Base-by-base conservation (phyloP, 225 moss, liverwort and hornwort genomes). In the Pseudisothecium myosuroides region DNA sequence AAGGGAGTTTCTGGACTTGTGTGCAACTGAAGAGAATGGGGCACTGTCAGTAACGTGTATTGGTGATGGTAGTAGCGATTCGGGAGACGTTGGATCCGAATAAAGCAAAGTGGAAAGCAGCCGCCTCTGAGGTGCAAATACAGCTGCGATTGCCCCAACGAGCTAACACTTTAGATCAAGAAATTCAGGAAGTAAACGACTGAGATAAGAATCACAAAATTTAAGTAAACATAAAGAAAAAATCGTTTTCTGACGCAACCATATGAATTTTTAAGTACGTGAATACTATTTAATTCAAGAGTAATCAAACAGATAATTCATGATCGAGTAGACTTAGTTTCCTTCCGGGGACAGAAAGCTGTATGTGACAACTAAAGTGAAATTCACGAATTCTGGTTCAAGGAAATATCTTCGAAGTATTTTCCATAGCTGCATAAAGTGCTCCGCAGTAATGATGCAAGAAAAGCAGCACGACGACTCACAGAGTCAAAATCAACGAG, bases 61-160 rank as follows among this genome's bases (percentile, higher is more conserved):
- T 61, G 90, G 90, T 58, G 85, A 36, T 83, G 92, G 88, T 71
- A 82, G 55, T 54, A 80, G 78, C 83, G 92, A 88, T 52, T 90
- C 86, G 56, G 84, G 56, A 83, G 91, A 52, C 83, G 77, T 66
- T 87, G 89, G 85, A 78, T 87, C 83, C 74, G 83, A 68, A 85
- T 82, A 71, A 27, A 89, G 73, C 58, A 91, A 88, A 83, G 89
- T 89, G 80, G 89, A 77, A 83, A 93, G 89, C 82, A 93, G 82
- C 27, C 89, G 90, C 89, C 90, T 90, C 78, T 90, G 91, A 92
- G 90, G 92, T 76, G 87, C 73, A 87, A 90, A 87, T 71, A 79
- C 85, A 88, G 81, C 93, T 93, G 93, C 90, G 82, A 83, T 80
- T n/a, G 29, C 52, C 75, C 85, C 93, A 88, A 52, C 79, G 54